Evolutionary conservation across 129 eudicot genomes (phyloP), one percentile per base, ranked within the genome.

Genomic region (Silybum marianum): DNA sequence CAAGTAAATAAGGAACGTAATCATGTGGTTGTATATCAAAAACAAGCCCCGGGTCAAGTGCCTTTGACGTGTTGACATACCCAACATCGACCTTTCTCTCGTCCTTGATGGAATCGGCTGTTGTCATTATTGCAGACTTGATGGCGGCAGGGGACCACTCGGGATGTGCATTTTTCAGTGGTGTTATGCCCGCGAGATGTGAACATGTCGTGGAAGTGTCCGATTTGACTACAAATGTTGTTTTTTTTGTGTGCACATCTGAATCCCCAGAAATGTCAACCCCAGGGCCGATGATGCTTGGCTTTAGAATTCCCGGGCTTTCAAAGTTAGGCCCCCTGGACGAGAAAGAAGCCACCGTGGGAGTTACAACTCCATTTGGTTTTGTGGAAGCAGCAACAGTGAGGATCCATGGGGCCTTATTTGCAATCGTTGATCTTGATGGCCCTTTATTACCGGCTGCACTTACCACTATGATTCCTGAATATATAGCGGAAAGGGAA

Each of bases 91-190:
- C 44, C 82, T 84, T 60, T 26, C 75, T 69, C 30, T 79, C 82
- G 38, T 85, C 88, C 77, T 75, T 78, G 19, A 85, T 81, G 39
- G 12, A 78, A 63, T 38, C 81, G 0, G 76, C 78, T 16, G 84
- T 73, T 18, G 77, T 84, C 84, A 80, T 85, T n/a, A 85, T 85
- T 39, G 84, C 88, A 4, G 84, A 84, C 68, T 80, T 74, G 34
- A 83, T 83, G 77, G 85, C 79, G 0, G 88, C 78, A 0, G 88
- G 88, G 11, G 82, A 80, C 85, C 85, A 85, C 71, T 85, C 85
- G 6, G 78, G 84, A 71, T 85, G 85, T 42, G 63, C 79, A 19
- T 69, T 69, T 71, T 85, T 85, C 36, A 85, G 16, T 9, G 88
- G 74, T 21, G 85, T 75, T 40, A 85, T 51, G 9, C 85, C 88